These are phyloP conservation scores for Aspergillus spinulosporus DNA, from an alignment of 2,329 filamentous ascomycete genomes.

Conservation along the genomic window DNA sequence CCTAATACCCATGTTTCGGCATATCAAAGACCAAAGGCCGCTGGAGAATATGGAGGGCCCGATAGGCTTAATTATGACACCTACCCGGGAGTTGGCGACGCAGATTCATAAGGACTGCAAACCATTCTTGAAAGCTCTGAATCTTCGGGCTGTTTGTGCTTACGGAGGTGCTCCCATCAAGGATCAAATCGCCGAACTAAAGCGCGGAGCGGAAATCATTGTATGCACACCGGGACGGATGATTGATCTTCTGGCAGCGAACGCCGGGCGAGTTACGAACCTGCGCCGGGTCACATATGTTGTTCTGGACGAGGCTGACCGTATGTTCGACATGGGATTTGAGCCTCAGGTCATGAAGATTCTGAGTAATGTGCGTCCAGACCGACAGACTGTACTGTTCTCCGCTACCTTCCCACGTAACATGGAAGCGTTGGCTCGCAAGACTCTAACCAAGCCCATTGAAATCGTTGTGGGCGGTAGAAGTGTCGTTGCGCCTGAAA, in stretches of 20 bases:
- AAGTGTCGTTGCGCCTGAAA: conserved; percentile 67
- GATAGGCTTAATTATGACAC: conserved; percentile 85
- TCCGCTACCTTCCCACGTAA: conserved; percentile 94
- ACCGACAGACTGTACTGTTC: conserved; percentile 91
- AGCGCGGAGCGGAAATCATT: conserved; percentile 90
- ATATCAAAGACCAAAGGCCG: conserved; percentile 89
- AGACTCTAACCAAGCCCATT: conserved; percentile 79
- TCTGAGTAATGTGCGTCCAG: conserved; percentile 83
- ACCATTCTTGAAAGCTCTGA: conserved; percentile 84
- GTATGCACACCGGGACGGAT: conserved; percentile 93
- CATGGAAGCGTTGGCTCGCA: conserved; percentile 87
- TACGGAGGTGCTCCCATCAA: conserved; percentile 96
- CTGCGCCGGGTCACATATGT: conserved; percentile 86
- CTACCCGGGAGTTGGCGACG: conserved; percentile 87
- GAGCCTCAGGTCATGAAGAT: conserved; percentile 98
- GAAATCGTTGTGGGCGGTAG: conserved; percentile 91
- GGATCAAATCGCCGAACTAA: conserved; percentile 94
- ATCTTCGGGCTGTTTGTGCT: conserved; percentile 82
- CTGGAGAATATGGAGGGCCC: conserved; percentile 84
- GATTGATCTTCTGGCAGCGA: conserved; percentile 91
- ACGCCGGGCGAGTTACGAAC: conserved; percentile 91
- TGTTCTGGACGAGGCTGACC: conserved; percentile 93
- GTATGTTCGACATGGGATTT: conserved; percentile 99
- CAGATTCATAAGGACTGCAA: conserved; percentile 96
- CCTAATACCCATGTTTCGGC: conserved; percentile 92